Evolutionary conservation across 768 basidiomycete genomes (phyloP).

Genomic region (Daedaleopsis sinensis): DNA sequence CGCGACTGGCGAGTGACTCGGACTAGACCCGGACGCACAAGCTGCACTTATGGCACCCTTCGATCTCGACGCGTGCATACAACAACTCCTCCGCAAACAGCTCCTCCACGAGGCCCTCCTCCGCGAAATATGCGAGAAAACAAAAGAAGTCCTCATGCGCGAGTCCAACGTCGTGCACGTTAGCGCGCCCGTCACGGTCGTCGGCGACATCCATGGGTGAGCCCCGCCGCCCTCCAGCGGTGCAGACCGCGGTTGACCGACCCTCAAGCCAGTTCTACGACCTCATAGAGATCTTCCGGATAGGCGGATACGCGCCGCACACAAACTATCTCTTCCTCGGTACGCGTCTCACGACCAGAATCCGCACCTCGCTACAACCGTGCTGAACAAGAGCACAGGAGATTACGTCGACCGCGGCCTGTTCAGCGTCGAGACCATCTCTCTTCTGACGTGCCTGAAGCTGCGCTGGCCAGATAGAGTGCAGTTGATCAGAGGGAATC

Average conservation of each 20-base stretch:
- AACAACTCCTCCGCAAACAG: slow-evolving; percentile 88
- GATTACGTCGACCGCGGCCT: slow-evolving; percentile 98
- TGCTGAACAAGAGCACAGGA: slow-evolving; percentile 50
- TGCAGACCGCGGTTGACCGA: slow-evolving; percentile 32
- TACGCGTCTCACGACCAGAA: slow-evolving; percentile 41
- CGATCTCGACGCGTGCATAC: slow-evolving; percentile 96
- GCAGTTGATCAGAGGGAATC: slow-evolving; percentile 96
- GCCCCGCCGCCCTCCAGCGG: slow-evolving; percentile 34
- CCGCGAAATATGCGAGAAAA: slow-evolving; percentile 99
- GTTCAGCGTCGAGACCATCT: slow-evolving; percentile 98
- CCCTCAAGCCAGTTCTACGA: slow-evolving; percentile 95
- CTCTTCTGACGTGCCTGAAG: slow-evolving; percentile 94
- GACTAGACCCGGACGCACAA: slow-evolving; percentile 5
- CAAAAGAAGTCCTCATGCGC: slow-evolving; percentile 98
- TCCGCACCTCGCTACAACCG: neutral
- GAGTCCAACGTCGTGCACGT: slow-evolving; percentile 99
- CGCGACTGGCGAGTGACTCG: no score
- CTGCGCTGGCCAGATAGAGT: slow-evolving; percentile 96
- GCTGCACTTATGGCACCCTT: slow-evolving; percentile 56
- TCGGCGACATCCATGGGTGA: slow-evolving; percentile 99
- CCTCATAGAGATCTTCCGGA: slow-evolving; percentile 97
- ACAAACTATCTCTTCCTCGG: slow-evolving; percentile 99
- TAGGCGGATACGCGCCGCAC: slow-evolving; percentile 94
- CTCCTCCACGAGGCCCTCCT: slow-evolving; percentile 92
- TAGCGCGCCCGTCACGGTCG: slow-evolving; percentile 95